These are phyloP conservation scores for Agaricus subrufescens DNA, from an alignment of 768 basidiomycete species.

Conservation along the genomic window DNA sequence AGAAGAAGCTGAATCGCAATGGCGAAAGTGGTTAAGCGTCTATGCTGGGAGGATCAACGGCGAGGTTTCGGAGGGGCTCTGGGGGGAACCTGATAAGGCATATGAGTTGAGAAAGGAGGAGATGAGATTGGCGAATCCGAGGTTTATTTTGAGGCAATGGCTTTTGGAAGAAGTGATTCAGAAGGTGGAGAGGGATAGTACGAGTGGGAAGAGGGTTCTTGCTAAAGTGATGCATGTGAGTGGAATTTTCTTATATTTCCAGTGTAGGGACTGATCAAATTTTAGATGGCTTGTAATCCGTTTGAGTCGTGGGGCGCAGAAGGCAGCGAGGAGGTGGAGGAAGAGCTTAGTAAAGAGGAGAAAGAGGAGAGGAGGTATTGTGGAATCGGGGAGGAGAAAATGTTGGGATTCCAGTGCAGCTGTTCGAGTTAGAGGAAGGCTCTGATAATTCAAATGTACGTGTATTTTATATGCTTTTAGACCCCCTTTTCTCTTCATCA, in stretches of 20 bases:
- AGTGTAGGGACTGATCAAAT: background rate
- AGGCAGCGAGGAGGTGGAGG: conserved; percentile 37
- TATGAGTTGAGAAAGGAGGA: conserved; percentile 44
- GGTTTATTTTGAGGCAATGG: conserved; percentile 95
- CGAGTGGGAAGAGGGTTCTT: conserved; percentile 61
- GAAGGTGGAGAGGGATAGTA: conserved; percentile 62
- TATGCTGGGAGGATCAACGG: conserved; percentile 57
- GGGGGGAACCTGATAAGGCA: conserved; percentile 23
- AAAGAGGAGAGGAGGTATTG: conserved; percentile 74
- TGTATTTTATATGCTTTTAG: too few relatives aligned
- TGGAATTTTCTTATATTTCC: conserved; percentile 13
- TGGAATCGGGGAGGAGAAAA: conserved; percentile 64
- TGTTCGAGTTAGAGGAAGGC: conserved; percentile 65
- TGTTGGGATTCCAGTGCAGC: conserved; percentile 92
- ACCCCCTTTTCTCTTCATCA: too few relatives aligned
- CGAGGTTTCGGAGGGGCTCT: conserved; percentile 45
- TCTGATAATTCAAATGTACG: background rate
- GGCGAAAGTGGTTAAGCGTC: conserved; percentile 57
- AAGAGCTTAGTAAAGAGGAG: conserved; percentile 50
- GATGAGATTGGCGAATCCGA: conserved; percentile 68
- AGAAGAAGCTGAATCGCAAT: conserved; percentile 43
- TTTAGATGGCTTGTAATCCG: conserved; percentile 84
- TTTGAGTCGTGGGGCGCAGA: conserved; percentile 89
- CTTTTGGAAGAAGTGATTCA: conserved; percentile 88
- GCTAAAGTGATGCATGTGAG: conserved; percentile 80